Evolutionary conservation across 805 yeast species (phyloP), one percentile per base, ranked within the genome.

Genomic region (Citeromyces matritensis): DNA sequence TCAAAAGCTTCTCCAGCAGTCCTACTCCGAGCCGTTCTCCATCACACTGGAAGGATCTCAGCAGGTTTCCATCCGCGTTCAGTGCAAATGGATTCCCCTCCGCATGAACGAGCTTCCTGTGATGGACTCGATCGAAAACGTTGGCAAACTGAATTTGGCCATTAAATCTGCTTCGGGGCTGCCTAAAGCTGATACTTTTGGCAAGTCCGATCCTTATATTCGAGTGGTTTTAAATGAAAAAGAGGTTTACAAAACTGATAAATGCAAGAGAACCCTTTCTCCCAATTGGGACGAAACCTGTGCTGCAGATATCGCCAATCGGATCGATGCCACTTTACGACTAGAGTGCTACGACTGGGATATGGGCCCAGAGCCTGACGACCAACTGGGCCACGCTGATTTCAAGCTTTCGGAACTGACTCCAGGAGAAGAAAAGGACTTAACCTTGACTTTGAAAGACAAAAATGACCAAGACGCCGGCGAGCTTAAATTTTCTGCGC

Each of bases 311-410:
- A 58, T 85, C 15, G 46, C 60, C 15, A 77, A 79, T 49, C 68
- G 83, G 47, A 71, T 65, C 34, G 72, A 71, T 43, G 71, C 81
- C 8, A 49, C 52, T 3, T 48, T 86, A 32, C 58, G 57, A 35
- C 60, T 82, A 34, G 68, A 63, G 35, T 70, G 81, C 10, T 64
- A 48, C 46, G 99, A 91, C 50, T 88, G 96, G 95, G 99, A 91
- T 54, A 71, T 88, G 40, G 95, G 95, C 41, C 74, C 83, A 29
- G 84, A 75, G 36, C 70, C 69, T 37, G 88, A 91, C 53, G 99
- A 91, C 52, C 59, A 63, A 39, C 62, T 91, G 34, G 94, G 97
- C 35, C 60, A 58, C 23, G 81, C 73, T 7, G 42, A 47, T 14
- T 48, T 85, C 34, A 64, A 69, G 8, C 55, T 88, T 35, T 50